Evolutionary conservation across 1,284 basidiomycete species (phyloP).

Genomic region (Jaminaea rosea): DNA sequence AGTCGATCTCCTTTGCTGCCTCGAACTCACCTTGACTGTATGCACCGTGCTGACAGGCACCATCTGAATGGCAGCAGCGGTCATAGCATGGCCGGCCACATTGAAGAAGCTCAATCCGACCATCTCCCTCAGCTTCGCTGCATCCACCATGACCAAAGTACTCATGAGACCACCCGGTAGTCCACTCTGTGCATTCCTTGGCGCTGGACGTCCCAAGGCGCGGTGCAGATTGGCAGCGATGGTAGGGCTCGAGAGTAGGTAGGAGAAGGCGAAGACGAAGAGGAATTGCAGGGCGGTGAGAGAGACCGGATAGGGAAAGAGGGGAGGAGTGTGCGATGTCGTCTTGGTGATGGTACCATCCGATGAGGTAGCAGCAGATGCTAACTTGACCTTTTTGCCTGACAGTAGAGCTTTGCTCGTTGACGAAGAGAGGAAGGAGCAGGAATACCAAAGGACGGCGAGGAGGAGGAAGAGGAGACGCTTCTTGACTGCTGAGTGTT

Average conservation of each 20-base stretch:
- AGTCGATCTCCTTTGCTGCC: too few species aligned
- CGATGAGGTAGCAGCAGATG: not conserved
- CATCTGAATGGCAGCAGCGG: constrained; percentile 86
- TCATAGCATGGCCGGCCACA: constrained; percentile 92
- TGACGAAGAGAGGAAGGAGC: not conserved
- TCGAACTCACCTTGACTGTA: constrained; percentile 77
- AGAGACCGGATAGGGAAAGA: constrained; percentile 78
- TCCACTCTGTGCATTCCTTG: not conserved
- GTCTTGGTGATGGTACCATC: not conserved
- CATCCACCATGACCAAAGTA: constrained; percentile 16
- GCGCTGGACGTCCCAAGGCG: not conserved
- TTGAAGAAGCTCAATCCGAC: constrained; percentile 85
- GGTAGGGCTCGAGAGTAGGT: constrained; percentile 49
- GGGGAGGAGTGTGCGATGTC: constrained; percentile 29
- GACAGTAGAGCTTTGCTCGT: not conserved
- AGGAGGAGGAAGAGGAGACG: not conserved
- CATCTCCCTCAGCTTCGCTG: constrained; percentile 57
- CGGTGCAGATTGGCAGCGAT: not conserved
- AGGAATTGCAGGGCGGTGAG: constrained; percentile 96
- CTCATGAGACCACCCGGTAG: not conserved
- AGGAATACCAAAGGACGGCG: not conserved
- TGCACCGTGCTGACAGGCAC: constrained; percentile 97
- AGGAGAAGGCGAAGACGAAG: constrained; percentile 79
- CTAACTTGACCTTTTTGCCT: not conserved
- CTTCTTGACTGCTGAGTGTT: too few species aligned